phyloP scores from a whole-genome alignment of 1,284 basidiomycete genomes.

The Ganoderma lingzhi region DNA sequence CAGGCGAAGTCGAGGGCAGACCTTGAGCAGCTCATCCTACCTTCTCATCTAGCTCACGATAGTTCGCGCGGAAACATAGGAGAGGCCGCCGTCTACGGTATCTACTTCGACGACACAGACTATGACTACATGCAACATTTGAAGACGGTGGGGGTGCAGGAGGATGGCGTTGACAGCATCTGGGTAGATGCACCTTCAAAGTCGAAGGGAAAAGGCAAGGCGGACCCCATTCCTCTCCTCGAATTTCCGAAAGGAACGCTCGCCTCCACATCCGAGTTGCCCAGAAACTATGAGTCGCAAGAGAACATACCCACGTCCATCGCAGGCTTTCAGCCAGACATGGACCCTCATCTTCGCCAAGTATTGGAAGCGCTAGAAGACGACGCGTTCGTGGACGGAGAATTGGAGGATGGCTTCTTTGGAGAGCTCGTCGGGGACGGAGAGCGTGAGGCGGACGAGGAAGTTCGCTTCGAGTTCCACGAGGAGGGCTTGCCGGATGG shows the following conservation, averaged over 20 bases:
- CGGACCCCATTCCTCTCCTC: conserved; percentile 46
- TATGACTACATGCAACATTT: conserved; percentile 99
- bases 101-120: conserved; percentile 97
- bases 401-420: conserved; percentile 78
- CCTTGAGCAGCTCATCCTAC: conserved; percentile 68
- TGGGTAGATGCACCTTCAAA: conserved; percentile 76
- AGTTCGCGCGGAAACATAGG: conserved; percentile 65
- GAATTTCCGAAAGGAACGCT: conserved; percentile 78
- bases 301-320: conserved; percentile 84
- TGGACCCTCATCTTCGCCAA: conserved; percentile 96
- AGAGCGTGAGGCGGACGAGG: conserved; percentile 64
- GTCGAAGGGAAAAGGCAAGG: conserved; percentile 46
- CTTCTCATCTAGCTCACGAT: conserved; percentile 64
- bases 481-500: conserved; percentile 63
- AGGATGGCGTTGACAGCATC: conserved; percentile 80
- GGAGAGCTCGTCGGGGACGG: conserved; percentile 78
- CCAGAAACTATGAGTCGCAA: conserved; percentile 78
- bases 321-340: conserved; percentile 92
- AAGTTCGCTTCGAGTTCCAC: conserved; percentile 71
- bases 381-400: conserved; percentile 90
- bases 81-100: conserved; percentile 90
- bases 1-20: conserved; percentile 84
- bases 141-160: conserved; percentile 74
- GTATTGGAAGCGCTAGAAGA: conserved; percentile 95
- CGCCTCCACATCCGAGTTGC: conserved; percentile 77